A percentile compares a stretch with the other conserved stretches of the same genome.
These are phyloP conservation scores for Boletus bicolor DNA, from an alignment of 768 basidiomycete species.

Conservation along the genomic window DNA sequence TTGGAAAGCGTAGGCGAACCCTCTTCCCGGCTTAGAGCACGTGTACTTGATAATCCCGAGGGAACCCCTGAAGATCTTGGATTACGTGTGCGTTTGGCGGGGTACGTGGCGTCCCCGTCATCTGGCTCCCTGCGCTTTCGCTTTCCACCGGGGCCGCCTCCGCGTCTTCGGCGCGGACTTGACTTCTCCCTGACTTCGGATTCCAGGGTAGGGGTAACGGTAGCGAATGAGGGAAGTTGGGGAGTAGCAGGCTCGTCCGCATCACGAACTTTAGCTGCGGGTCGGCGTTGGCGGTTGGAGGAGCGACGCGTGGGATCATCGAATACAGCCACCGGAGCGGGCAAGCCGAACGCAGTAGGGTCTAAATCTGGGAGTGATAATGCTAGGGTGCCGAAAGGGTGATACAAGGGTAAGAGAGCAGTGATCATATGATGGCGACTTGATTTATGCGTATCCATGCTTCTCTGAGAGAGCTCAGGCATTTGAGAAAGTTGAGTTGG, in stretches of 20 bases:
- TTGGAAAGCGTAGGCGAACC: constrained; percentile 40
- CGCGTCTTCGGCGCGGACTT: constrained; percentile 50
- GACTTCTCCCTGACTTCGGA: constrained; percentile 40
- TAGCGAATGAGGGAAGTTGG: constrained; percentile 8
- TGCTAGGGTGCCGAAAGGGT: constrained; percentile 61
- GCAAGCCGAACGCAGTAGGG: constrained; percentile 54
- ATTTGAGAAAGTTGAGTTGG: constrained; percentile 10
- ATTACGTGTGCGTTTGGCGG: constrained; percentile 62
- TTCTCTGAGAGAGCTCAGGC: constrained; percentile 13
- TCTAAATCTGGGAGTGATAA: constrained; percentile 65
- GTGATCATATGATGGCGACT: constrained; percentile 29
- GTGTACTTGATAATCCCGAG: constrained; percentile 13
- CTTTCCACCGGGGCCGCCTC: constrained; percentile 41
- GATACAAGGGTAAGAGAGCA: constrained; percentile 61
- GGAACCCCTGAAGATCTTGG: constrained; percentile 39
- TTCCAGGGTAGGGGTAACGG: constrained; percentile 10
- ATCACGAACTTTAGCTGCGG: constrained; percentile 50
- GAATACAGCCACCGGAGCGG: constrained; percentile 42
- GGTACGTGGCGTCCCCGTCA: constrained; percentile 65
- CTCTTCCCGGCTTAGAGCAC: constrained; percentile 35
- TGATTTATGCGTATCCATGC: constrained; percentile 17
- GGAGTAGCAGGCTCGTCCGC: constrained; percentile 33
- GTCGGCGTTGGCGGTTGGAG: constrained; percentile 46
- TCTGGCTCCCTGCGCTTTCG: constrained; percentile 59
- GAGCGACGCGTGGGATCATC: constrained; percentile 43